These are phyloP conservation scores for Lactarius hatsudake DNA, from an alignment of 768 basidiomycete genomes.

Conservation along the genomic window DNA sequence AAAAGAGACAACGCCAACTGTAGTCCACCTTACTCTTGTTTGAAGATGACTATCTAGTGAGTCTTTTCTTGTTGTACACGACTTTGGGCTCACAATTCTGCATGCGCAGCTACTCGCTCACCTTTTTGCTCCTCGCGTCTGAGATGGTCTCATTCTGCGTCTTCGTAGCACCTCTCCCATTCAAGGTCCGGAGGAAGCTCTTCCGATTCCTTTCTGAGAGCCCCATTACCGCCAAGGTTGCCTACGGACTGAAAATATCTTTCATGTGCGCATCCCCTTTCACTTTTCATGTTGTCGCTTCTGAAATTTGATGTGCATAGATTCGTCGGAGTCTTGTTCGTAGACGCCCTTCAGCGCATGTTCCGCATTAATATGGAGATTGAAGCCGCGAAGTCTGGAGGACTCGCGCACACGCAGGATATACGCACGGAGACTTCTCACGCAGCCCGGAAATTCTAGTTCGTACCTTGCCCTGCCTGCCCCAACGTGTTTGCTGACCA, in stretches of 20 bases:
- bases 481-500: slow-evolving; percentile 3
- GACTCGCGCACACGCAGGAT: slow-evolving; percentile 48
- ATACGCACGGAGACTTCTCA: slow-evolving; percentile 82
- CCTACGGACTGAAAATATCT: slow-evolving; percentile 89
- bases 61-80: slow-evolving; percentile 17
- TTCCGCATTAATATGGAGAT: slow-evolving; percentile 71
- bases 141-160: slow-evolving; percentile 87
- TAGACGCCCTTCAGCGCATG: slow-evolving; percentile 93
- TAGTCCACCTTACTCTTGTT: not conserved
- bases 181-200: slow-evolving; percentile 61
- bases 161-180: slow-evolving; percentile 84
- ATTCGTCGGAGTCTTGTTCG: slow-evolving; percentile 83
- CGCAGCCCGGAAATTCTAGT: slow-evolving; percentile 94
- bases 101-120: slow-evolving; percentile 65
- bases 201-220: slow-evolving; percentile 73
- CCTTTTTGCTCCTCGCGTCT: slow-evolving; percentile 75
- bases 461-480: slow-evolving; percentile 32
- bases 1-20: not conserved
- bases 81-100: not conserved
- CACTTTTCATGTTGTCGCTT: not conserved
- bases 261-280: slow-evolving; percentile 64
- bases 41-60: slow-evolving; percentile 50
- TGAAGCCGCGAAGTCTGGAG: slow-evolving; percentile 59
- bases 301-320: slow-evolving; percentile 36
- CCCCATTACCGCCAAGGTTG: slow-evolving; percentile 72